phyloP scores from a whole-genome alignment of 495 filamentous ascomycete genomes.

The Penicillium soppii region DNA sequence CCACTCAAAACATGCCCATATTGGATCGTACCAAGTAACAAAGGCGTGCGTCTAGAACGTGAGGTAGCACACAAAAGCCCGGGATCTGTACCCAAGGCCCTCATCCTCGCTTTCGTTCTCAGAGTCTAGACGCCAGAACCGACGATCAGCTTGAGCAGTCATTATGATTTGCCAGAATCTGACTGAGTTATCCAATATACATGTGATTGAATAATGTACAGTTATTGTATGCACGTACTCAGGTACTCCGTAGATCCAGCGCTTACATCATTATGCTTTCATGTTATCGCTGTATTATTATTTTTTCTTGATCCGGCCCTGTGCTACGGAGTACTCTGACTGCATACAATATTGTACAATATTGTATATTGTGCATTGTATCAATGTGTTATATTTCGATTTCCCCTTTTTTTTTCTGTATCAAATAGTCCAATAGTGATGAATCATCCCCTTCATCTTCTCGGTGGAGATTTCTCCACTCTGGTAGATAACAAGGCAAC shows the following conservation, averaged over 20 bases:
- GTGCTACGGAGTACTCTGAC: too few species aligned
- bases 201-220: too few species aligned
- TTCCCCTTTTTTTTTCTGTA: too few species aligned
- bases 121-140: neutral
- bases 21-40: neutral
- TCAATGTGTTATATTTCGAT: neutral
- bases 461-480: neutral
- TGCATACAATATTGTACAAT: neutral
- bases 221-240: too few species aligned
- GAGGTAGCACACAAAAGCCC: neutral
- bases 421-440: neutral
- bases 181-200: neutral
- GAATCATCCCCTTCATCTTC: neutral
- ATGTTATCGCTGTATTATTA: too few species aligned
- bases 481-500: neutral
- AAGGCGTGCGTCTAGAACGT: neutral
- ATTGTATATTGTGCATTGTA: neutral
- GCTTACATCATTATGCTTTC: too few species aligned
- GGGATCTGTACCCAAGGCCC: neutral
- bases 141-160: neutral
- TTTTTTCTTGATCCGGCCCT: too few species aligned
- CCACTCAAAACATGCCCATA: neutral
- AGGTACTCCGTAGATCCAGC: too few species aligned
- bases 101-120: neutral
- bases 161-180: constrained; percentile 1